phyloP scores from a whole-genome alignment of 2,329 filamentous ascomycete genomes.

The Chaetomium globosum region DNA sequence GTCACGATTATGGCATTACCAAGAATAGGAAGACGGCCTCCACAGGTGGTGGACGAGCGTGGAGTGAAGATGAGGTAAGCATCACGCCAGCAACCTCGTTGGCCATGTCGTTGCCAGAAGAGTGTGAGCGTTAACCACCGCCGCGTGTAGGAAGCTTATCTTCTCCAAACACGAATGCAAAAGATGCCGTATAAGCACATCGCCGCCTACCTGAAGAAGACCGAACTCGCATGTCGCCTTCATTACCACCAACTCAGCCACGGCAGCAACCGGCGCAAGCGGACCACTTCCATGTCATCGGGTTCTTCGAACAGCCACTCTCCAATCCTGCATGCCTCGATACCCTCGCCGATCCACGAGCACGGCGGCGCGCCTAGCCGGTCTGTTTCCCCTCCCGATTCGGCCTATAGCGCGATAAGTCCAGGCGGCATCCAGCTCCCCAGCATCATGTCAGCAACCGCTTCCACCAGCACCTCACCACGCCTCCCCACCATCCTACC shows the following conservation, averaged over 20 bases:
- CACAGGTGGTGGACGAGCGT: constrained; percentile 75
- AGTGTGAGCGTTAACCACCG: constrained; percentile 18
- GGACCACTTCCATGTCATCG: constrained; percentile 70
- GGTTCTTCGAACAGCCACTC: constrained; percentile 60
- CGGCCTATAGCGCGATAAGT: constrained; percentile 50
- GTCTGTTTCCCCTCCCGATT: constrained; percentile 53
- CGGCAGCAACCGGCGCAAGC: constrained; percentile 77
- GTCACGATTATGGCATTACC: constrained; percentile 61
- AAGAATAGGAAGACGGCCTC: constrained; percentile 70
- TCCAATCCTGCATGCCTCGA: constrained; percentile 51
- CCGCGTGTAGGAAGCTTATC: constrained; percentile 69
- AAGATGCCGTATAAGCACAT: constrained; percentile 94
- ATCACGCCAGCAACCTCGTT: not conserved
- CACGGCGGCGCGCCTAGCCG: constrained; percentile 45
- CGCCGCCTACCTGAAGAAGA: constrained; percentile 81
- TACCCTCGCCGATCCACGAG: constrained; percentile 56
- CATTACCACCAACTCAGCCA: constrained; percentile 87
- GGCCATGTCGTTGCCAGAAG: not conserved
- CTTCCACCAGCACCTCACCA: constrained; percentile 50
- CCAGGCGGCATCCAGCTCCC: constrained; percentile 56
- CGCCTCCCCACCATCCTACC: constrained; percentile 66
- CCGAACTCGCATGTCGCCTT: constrained; percentile 81
- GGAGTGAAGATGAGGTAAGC: constrained; percentile 82
- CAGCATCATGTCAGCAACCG: constrained; percentile 51
- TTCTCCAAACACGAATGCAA: constrained; percentile 79